Evolutionary conservation across 139 green algal genomes (phyloP), one percentile per base, ranked within the genome.

Genomic region (Closterium sp.): DNA sequence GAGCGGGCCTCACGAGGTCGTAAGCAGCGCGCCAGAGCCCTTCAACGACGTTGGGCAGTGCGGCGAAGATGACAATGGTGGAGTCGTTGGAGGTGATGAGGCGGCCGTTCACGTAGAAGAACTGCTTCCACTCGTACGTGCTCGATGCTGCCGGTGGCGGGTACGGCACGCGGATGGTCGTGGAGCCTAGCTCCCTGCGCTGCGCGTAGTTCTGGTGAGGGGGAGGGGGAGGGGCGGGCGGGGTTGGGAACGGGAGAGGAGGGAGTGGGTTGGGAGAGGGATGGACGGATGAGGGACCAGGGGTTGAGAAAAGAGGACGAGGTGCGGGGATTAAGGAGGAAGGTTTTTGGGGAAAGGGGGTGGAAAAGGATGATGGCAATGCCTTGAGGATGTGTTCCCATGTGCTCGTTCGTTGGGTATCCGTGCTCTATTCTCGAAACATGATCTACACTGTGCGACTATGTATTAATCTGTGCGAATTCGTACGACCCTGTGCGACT

Each of bases 71-170:
- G 19, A 79, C 62, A 24, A 79, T 13, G 17, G 62, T 79, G 62
- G 62, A 79, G 62, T 79, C 62, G 10, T 79, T 79, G 0, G 62
- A 13, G 9, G 62, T 79, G 62, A 79, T 79, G 17, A 79, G 62
- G 62, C 62, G 62, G 62, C 62, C 62, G 62, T 79, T 79, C 17
- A 79, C 62, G 17, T 79, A 24, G 62, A 79, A 79, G 17, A 79
- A 79, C 62, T 79, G 62, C 62, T 79, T 79, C 62, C 62, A 88
- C 85, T 88, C 85, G 85, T 88, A 31, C 28, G 32, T 88, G 85
- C 24, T 22, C 9, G 62, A 27, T n/a, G n/a, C n/a, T n/a, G n/a
- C n/a, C 0, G 62, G 62, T 13, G 62, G 62, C 62, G 62, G 62
- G 62, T 79, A 79, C 17, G 62, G 62, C 17, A 79, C 62, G 17